Evolutionary conservation across 164 flowering plant genomes (phyloP), one percentile per base, ranked within the genome.

Genomic region (Vitis cinerea): DNA sequence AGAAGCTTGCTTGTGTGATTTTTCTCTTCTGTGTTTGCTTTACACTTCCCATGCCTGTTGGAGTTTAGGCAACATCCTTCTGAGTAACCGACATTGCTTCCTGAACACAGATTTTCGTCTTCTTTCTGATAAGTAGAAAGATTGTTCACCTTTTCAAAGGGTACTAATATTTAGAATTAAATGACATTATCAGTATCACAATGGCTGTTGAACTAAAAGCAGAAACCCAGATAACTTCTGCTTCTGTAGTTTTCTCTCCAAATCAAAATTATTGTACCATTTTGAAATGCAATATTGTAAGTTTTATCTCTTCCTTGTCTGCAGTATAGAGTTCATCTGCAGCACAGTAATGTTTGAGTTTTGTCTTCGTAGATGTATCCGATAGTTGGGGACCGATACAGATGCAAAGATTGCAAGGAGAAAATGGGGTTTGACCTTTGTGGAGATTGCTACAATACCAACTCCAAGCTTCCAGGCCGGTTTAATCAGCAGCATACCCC

Each of bases 401-500:
- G 14, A 71, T 94, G 98, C 86, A 79, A 66, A 77, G 94, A 89
- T 70, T 94, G 98, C 71, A 56, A 47, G 56, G 97, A 92, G 75
- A 17, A 5, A 54, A 78, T 85, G 0, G 98, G 98, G 15, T 94
- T 84, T 60, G 97, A 94, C 70, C 87, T 94, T 27, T 94, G 97
- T 72, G 84, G 79, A 52, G 79, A 77, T 7, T 94, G 98, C 77
- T 90, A 94, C 54, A 73, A 77, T 19, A 83, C 88, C 23, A 23
- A 63, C 7, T 88, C 94, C 56, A 87, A 87, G 82, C 84, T 81
- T 67, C 94, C 94, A 9, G 98, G 98, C 8, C 82, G 95, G 64
- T 94, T 94, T 73, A 94, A 92, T 78, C 98, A 94, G 80, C 89
- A 88, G 72, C 98, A 94, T 74, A 89, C 79, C 12, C 77, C 86